Evolutionary conservation across 2,329 filamentous ascomycete genomes (phyloP).

Genomic region (Cylindrodendrum hubeiense): DNA sequence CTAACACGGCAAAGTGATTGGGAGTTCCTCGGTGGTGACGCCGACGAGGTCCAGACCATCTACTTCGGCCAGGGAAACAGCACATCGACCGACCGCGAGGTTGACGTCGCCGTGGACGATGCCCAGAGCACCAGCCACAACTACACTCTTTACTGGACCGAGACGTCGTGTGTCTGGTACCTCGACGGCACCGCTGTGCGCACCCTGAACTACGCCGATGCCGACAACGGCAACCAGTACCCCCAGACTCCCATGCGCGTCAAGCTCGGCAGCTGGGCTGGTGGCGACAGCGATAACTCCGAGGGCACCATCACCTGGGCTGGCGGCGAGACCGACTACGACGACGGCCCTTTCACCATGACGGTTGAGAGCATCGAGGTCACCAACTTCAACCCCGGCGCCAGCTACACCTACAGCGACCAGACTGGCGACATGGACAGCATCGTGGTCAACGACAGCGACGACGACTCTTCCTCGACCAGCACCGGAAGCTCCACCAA

Average conservation of each 20-base stretch:
- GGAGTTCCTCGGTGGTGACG: conserved; percentile 85
- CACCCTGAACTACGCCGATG: conserved; percentile 63
- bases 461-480: neutral
- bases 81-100: conserved; percentile 75
- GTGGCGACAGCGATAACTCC: conserved; percentile 53
- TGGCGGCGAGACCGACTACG: conserved; percentile 62
- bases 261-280: conserved; percentile 71
- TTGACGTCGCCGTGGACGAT: conserved; percentile 66
- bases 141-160: conserved; percentile 76
- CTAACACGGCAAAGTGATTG: conserved; percentile 63
- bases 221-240: conserved; percentile 63
- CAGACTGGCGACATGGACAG: conserved; percentile 40
- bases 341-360: conserved; percentile 69
- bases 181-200: conserved; percentile 72
- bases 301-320: conserved; percentile 76
- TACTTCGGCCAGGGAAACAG: conserved; percentile 82
- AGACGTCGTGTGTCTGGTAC: conserved; percentile 71
- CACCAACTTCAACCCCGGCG: conserved; percentile 53
- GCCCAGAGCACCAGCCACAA: conserved; percentile 72
- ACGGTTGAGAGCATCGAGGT: conserved; percentile 60
- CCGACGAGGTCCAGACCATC: conserved; percentile 83
- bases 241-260: conserved; percentile 79
- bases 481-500: neutral
- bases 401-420: conserved; percentile 50
- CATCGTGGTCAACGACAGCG: conserved; percentile 37